A percentile compares a stretch with the other conserved stretches of the same genome.
Evolutionary conservation across 257 asterid genomes (phyloP).

Genomic region (Linderniella brevidens): DNA sequence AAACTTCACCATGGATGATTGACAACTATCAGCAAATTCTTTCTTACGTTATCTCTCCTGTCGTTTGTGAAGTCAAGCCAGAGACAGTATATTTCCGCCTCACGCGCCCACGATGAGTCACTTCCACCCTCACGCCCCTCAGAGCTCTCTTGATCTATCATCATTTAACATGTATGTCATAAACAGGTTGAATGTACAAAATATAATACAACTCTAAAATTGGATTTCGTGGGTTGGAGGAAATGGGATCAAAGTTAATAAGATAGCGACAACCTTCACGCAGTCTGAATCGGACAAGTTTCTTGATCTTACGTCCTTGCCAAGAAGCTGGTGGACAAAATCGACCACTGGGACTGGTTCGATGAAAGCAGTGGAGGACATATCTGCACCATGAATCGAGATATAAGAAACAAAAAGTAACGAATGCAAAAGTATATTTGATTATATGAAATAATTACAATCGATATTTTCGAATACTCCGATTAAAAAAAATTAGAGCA

Average conservation of each 20-base stretch:
- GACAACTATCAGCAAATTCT: background rate
- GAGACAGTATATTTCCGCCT: conserved; percentile 30
- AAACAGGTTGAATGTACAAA: no score
- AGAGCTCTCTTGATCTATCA: conserved; percentile 36
- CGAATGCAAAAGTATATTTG: no score
- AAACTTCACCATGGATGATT: background rate
- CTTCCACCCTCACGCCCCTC: conserved; percentile 47
- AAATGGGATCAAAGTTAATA: background rate
- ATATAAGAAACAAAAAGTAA: background rate
- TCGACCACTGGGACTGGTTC: conserved; percentile 88
- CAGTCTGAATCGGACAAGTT: conserved; percentile 86
- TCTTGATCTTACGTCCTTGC: conserved; percentile 51
- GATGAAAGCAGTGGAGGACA: conserved; percentile 93
- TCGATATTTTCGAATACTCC: no score
- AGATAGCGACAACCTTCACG: conserved; percentile 34
- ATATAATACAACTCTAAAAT: no score
- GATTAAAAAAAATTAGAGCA: no score
- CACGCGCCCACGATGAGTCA: conserved; percentile 39
- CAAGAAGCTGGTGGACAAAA: conserved; percentile 70
- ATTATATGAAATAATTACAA: no score
- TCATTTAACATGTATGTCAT: no score
- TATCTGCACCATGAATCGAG: conserved; percentile 36
- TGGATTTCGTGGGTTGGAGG: background rate
- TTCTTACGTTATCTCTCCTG: conserved; percentile 34
- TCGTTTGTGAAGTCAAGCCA: conserved; percentile 42